Conservation (phyloP, 768 basidiomycete genomes). For the Leccinum fibrillosum region DNA sequence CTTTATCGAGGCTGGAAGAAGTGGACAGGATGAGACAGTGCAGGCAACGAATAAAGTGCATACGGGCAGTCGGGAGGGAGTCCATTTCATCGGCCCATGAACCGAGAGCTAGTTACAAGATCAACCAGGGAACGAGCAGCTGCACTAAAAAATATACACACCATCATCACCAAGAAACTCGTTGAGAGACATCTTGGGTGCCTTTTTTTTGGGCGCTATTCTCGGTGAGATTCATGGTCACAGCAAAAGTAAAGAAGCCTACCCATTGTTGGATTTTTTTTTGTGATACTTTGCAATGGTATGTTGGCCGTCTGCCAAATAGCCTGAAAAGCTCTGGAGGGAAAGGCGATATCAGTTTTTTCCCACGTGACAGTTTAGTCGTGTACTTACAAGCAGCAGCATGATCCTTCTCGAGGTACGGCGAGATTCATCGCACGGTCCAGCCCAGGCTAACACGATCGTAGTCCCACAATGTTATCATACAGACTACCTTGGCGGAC, state of each 20-base stretch:
- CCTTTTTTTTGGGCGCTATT: conserved; percentile 85
- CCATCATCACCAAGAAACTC: conserved; percentile 88
- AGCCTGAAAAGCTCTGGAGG: conserved; percentile 19
- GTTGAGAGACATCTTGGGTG: conserved; percentile 88
- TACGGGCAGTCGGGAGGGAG: conserved; percentile 87
- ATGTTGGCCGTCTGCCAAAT: neutral
- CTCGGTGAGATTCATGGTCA: conserved; percentile 4
- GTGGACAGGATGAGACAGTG: conserved; percentile 9
- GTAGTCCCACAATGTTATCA: conserved; percentile 90
- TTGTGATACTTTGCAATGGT: conserved; percentile 10
- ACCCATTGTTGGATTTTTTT: conserved; percentile 28
- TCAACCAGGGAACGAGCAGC: conserved; percentile 10
- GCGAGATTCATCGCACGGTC: neutral
- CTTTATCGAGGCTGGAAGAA: conserved; percentile 59
- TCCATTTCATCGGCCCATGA: conserved; percentile 99
- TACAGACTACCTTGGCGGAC: conserved; percentile 84
- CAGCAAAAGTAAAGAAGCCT: neutral
- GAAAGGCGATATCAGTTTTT: conserved; percentile 21
- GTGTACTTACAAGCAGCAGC: neutral
- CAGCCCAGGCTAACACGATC: conserved; percentile 10
- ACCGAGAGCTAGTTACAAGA: conserved; percentile 58
- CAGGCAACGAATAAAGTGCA: conserved; percentile 34
- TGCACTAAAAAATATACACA: conserved; percentile 39
- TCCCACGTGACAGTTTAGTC: conserved; percentile 27
- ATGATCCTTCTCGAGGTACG: conserved; percentile 88